Evolutionary conservation across 2,329 filamentous ascomycete species (phyloP), one percentile per base, ranked within the genome.

Genomic region (Hypoxylon sp.): DNA sequence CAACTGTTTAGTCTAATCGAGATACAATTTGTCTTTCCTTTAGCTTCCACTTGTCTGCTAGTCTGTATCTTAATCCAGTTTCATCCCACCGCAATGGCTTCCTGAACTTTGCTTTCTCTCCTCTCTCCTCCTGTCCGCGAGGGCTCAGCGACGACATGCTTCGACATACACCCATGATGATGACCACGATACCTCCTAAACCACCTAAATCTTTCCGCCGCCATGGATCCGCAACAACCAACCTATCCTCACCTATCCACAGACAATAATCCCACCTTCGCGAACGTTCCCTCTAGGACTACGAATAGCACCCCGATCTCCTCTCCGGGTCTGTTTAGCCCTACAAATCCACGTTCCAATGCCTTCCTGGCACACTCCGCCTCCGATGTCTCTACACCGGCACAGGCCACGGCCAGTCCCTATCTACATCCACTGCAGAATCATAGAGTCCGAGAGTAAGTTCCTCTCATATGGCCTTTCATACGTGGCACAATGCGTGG

Each of bases 381-480:
- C 29, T 87, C 86, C 66, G 88, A 90, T 75, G 84, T 82, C 66
- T 84, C 85, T 26, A 86, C 87, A 4, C 86, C 87, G 39, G 83
- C 81, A 44, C 82, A 81, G 26, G 76, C 80, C 50, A 75, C 82
- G 44, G 83, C 83, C 63, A 90, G 87, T 73, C 90, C 91, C 0
- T 90, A 87, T 74, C 80, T 93, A 61, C 91, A 94, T 75, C 90
- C 91, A 35, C 80, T 92, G 62, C 91, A 94, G 78, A 87, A 88
- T 67, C 90, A 92, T 78, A 90, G 86, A 79, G 92, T 94, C 55
- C 86, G 91, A 87, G 92, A 94, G 90, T 93, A 85, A 86, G 90
- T 87, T 29, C 35, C 24, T 31, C 17, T 37, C 17, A n/a, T 46
- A 39, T 65, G 19, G n/a, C 19, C n/a, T 22, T 42, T 8, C 10